phyloP scores from a whole-genome alignment of 2,329 filamentous ascomycete genomes.

The Neonectria neomacrospora region DNA sequence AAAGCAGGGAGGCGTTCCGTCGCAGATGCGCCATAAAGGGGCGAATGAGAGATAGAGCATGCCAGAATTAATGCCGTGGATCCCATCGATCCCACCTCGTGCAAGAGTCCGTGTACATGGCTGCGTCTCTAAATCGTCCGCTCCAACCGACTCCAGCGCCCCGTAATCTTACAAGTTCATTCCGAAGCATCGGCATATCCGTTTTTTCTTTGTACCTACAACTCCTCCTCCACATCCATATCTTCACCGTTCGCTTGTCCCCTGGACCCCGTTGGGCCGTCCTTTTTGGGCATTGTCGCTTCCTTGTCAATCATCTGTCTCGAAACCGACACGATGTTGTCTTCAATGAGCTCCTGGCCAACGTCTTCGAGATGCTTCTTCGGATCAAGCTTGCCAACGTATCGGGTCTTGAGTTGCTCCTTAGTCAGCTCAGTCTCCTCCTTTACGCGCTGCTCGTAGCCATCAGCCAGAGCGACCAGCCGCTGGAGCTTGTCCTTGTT shows the following conservation, averaged over 20 bases:
- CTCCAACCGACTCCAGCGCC: constrained; percentile 47
- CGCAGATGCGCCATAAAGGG: constrained; percentile 14
- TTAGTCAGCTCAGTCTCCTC: constrained; percentile 98
- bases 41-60: constrained; percentile 15
- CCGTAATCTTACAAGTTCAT: constrained; percentile 48
- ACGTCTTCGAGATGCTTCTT: constrained; percentile 99
- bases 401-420: constrained; percentile 98
- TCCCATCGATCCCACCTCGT: constrained; percentile 40
- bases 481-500: constrained; percentile 91
- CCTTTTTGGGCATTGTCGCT: constrained; percentile 85
- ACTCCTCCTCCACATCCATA: constrained; percentile 77
- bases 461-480: constrained; percentile 89
- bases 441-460: constrained; percentile 98
- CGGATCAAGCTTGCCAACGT: constrained; percentile 97
- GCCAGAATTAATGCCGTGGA: constrained; percentile 37
- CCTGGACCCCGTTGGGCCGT: constrained; percentile 59
- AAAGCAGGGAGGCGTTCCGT: constrained; percentile 6
- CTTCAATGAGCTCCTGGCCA: constrained; percentile 95
- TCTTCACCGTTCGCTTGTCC: constrained; percentile 65
- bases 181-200: constrained; percentile 37
- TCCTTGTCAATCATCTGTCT: constrained; percentile 99
- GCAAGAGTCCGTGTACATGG: constrained; percentile 42
- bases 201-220: constrained; percentile 43
- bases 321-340: constrained; percentile 99
- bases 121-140: constrained; percentile 43